phyloP scores from a whole-genome alignment of 2,329 filamentous ascomycete species.

The Monilinia fructigena region DNA sequence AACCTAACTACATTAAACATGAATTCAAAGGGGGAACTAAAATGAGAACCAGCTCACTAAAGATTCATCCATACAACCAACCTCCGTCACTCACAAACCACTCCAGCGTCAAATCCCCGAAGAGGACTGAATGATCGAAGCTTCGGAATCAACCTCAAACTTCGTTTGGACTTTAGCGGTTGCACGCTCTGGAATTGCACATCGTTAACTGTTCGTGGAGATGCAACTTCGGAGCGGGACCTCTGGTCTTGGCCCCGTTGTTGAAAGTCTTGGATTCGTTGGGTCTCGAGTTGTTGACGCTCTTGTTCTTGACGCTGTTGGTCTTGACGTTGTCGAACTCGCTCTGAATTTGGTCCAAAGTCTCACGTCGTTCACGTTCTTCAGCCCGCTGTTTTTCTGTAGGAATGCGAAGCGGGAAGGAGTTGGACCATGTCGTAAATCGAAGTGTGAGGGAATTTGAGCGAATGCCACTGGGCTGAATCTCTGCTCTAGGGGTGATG shows the following conservation, averaged over 20 bases:
- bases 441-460: conserved; percentile 10
- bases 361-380: neutral
- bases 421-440: neutral
- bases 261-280: neutral
- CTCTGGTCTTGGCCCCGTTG: neutral
- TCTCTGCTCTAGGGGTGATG: neutral
- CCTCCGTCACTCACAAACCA: neutral
- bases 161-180: neutral
- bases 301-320: neutral
- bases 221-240: neutral
- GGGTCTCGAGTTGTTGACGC: neutral
- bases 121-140: neutral
- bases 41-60: neutral
- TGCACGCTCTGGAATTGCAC: conserved; percentile 1
- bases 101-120: neutral
- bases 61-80: neutral
- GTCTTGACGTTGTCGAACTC: neutral
- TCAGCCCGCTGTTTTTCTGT: neutral
- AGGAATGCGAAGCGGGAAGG: neutral
- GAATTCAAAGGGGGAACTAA: no score
- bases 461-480: neutral
- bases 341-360: neutral
- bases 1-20: no score
- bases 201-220: neutral
- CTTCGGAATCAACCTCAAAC: neutral